Conservation (phyloP, 1,139 yeast genomes). For the Pichia sp. region DNA sequence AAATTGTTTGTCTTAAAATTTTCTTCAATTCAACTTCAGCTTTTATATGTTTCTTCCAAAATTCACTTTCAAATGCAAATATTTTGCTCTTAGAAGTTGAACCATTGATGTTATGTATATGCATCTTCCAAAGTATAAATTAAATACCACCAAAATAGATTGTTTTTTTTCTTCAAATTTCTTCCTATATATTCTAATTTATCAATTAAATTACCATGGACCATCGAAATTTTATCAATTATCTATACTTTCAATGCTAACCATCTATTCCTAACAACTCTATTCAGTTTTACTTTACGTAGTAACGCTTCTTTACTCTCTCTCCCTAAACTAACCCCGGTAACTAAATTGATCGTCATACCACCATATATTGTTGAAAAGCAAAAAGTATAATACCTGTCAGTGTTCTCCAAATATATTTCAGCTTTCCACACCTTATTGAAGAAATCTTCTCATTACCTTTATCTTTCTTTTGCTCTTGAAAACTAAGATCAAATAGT, state of each 20-base stretch:
- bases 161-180: slow-evolving; percentile 36
- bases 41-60: slow-evolving; percentile 64
- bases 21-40: slow-evolving; percentile 63
- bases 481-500: slow-evolving; percentile 15
- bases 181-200: slow-evolving; percentile 63
- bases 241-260: slow-evolving; percentile 51
- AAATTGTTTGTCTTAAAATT: slow-evolving; percentile 76
- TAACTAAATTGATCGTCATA: slow-evolving; percentile 72
- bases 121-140: slow-evolving; percentile 54
- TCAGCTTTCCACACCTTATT: slow-evolving; percentile 27
- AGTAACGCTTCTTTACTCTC: slow-evolving; percentile 38
- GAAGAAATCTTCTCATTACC: slow-evolving; percentile 23
- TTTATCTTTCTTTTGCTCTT: neutral
- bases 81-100: too few relatives aligned
- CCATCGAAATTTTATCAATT: slow-evolving; percentile 87
- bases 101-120: slow-evolving; percentile 29
- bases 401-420: slow-evolving; percentile 31
- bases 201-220: slow-evolving; percentile 67
- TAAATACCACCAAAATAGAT: slow-evolving; percentile 91
- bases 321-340: slow-evolving; percentile 76
- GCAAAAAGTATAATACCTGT: slow-evolving; percentile 42
- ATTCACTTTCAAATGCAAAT: slow-evolving; percentile 71
- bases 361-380: slow-evolving; percentile 63
- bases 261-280: slow-evolving; percentile 58
- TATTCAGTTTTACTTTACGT: slow-evolving; percentile 49